Percentiles rank a stretch among this genome's conserved stretches.
Evolutionary conservation across 257 asterid genomes (phyloP).

Genomic region (Petunia axillaris): DNA sequence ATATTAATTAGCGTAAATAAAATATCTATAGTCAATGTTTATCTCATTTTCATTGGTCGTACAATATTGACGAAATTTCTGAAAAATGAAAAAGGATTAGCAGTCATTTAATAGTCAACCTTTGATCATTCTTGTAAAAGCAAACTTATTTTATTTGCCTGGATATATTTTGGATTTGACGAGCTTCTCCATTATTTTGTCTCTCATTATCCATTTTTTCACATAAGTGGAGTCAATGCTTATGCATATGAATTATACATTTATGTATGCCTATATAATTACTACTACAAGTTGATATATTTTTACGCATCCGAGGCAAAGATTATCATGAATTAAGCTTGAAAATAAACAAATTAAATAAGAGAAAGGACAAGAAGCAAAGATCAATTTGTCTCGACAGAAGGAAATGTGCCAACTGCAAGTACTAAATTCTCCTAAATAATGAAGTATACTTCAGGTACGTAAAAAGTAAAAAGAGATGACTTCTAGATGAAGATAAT

Average conservation of each 20-base stretch:
- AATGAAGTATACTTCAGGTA: slow-evolving; percentile 5
- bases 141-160: neutral
- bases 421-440: neutral
- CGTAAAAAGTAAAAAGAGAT: neutral
- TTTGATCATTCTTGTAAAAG: neutral
- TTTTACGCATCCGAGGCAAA: too few species aligned
- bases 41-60: slow-evolving; percentile 15
- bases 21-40: neutral
- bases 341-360: neutral
- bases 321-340: neutral
- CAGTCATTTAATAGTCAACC: slow-evolving; percentile 14
- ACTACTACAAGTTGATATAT: too few species aligned
- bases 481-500: slow-evolving; percentile 19
- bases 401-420: neutral
- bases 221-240: slow-evolving; percentile 9
- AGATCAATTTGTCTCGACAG: neutral
- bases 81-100: neutral
- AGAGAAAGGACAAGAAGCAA: neutral
- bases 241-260: neutral
- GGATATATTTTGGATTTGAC: neutral
- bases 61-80: slow-evolving; percentile 23
- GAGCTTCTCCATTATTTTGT: neutral
- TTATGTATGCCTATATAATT: neutral
- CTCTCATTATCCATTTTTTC: neutral
- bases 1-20: neutral